These are phyloP conservation scores for Lachancea waltii DNA, from an alignment of 805 yeast genomes.

Conservation along the genomic window DNA sequence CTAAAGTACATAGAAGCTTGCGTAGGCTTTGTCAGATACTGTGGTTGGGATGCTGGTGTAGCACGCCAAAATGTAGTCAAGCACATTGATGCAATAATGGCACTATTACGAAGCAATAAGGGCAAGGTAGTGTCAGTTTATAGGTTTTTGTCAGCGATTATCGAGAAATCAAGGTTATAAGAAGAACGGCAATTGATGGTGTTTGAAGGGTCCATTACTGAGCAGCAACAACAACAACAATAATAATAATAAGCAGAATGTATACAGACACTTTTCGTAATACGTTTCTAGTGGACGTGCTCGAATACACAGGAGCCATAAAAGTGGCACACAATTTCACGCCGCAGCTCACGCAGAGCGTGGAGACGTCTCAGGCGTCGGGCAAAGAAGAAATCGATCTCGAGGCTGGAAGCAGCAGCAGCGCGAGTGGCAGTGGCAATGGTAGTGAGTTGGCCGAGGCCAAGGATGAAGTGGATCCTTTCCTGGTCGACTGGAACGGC, in stretches of 20 bases:
- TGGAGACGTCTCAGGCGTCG: background rate
- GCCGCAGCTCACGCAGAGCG: background rate
- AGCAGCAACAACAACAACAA: background rate
- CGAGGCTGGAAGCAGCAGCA: background rate
- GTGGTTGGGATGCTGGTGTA: no score
- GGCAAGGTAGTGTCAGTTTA: no score
- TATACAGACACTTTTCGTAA: constrained; percentile 16
- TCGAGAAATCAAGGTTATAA: no score
- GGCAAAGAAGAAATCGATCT: background rate
- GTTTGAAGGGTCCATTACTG: background rate
- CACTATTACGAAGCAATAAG: no score
- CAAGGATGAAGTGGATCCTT: constrained; percentile 26
- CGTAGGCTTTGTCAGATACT: no score
- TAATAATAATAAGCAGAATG: background rate
- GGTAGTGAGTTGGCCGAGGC: no score
- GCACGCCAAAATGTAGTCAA: no score
- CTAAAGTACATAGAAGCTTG: no score
- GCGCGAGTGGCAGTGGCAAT: no score
- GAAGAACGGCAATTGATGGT: no score
- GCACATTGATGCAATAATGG: no score
- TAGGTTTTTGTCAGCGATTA: no score
- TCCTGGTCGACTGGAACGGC: constrained; percentile 23
- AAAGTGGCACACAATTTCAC: constrained; percentile 5
- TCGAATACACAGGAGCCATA: constrained; percentile 15
- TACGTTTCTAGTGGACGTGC: constrained; percentile 21